A percentile compares a stretch with the other conserved stretches of the same genome.
These are phyloP conservation scores for Polyporus arcularius DNA, from an alignment of 768 basidiomycete genomes.

Conservation along the genomic window DNA sequence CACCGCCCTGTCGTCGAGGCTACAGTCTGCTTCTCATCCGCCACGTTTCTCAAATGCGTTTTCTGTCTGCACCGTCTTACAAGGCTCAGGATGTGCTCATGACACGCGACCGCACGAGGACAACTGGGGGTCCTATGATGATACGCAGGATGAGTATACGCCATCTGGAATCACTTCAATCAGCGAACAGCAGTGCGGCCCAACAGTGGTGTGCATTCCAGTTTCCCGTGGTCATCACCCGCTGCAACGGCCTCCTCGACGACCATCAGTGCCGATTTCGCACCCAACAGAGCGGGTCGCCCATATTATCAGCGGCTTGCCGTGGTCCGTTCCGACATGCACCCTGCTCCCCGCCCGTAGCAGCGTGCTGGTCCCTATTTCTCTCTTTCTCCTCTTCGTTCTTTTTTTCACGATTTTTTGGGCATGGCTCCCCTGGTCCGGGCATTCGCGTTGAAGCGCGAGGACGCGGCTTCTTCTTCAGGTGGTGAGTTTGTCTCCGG, in stretches of 20 bases:
- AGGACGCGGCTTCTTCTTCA: slow-evolving; percentile 13
- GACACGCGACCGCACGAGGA: too few relatives aligned
- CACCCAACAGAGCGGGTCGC: not conserved
- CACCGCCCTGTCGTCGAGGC: not conserved
- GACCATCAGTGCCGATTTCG: slow-evolving; percentile 13
- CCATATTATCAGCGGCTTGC: slow-evolving; percentile 2
- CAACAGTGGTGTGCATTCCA: slow-evolving; percentile 4
- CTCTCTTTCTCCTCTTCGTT: slow-evolving; percentile 2
- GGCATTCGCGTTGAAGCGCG: slow-evolving; percentile 19
- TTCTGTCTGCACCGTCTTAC: not conserved
- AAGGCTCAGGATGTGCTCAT: too few relatives aligned
- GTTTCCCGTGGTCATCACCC: slow-evolving; percentile 7
- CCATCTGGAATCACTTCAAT: not conserved
- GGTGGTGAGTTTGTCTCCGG: not conserved
- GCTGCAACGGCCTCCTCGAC: slow-evolving; percentile 17
- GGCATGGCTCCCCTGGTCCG: slow-evolving; percentile 16
- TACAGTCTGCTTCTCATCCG: not conserved
- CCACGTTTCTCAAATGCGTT: not conserved
- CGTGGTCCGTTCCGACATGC: slow-evolving; percentile 1
- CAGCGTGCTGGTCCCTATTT: slow-evolving; percentile 10
- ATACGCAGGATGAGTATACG: too few relatives aligned
- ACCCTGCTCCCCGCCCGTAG: slow-evolving; percentile 13
- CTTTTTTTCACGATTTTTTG: not conserved
- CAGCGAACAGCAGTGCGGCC: slow-evolving; percentile 1
- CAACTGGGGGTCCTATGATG: too few relatives aligned